These are phyloP conservation scores for Hemisphaericaspora subhashii DNA, from an alignment of 1,139 yeast genomes.

Conservation along the genomic window DNA sequence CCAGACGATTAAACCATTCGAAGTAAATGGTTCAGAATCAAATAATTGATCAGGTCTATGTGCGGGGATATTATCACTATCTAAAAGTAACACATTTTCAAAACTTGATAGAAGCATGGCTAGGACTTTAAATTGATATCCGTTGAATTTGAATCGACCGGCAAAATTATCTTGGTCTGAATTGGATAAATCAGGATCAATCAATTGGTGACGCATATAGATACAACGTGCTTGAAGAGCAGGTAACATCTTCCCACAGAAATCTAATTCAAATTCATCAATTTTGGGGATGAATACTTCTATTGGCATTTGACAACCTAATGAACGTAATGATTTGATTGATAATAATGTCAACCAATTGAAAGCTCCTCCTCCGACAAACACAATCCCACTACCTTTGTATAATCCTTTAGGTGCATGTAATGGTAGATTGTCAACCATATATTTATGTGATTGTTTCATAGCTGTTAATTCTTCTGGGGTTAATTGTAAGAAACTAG, in stretches of 20 bases:
- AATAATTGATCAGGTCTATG: constrained; percentile 50
- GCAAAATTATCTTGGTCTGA: constrained; percentile 14
- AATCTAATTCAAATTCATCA: constrained; percentile 67
- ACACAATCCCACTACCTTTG: constrained; percentile 75
- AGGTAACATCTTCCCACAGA: constrained; percentile 67
- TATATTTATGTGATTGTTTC: constrained; percentile 50
- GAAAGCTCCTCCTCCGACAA: constrained; percentile 63
- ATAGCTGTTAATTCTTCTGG: constrained; percentile 41
- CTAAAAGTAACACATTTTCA: constrained; percentile 72
- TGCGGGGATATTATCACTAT: constrained; percentile 74
- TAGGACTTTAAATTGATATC: constrained; percentile 77
- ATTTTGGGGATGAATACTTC: constrained; percentile 73
- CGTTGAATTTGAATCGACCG: constrained; percentile 52
- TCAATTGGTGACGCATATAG: constrained; percentile 53
- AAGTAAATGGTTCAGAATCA: constrained; percentile 27
- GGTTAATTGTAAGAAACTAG: constrained; percentile 53
- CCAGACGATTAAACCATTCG: constrained; percentile 44
- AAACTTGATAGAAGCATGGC: constrained; percentile 75
- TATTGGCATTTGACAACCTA: constrained; percentile 68
- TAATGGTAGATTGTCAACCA: constrained; percentile 51
- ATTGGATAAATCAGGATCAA: constrained; percentile 3
- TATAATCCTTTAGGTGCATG: constrained; percentile 39
- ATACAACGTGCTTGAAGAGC: constrained; percentile 70
- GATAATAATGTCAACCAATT: constrained; percentile 72
- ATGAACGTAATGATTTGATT: constrained; percentile 59